A percentile compares a stretch with the other conserved stretches of the same genome.
Conservation (phyloP, 2,329 filamentous ascomycete species). For the Pyricularia grisea region DNA sequence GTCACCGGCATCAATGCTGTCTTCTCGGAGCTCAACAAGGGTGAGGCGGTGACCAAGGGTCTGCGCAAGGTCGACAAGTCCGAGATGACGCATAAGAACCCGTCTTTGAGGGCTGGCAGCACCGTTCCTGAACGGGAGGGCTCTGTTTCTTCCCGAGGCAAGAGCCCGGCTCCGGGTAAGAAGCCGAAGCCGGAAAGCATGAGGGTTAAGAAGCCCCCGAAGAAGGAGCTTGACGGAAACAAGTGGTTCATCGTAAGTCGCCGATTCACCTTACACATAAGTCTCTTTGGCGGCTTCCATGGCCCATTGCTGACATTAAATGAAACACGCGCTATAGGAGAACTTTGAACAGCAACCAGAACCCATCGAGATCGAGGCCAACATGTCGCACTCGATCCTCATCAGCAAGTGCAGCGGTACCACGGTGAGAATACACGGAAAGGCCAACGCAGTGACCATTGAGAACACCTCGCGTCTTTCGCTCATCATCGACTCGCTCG, state of each 20-base stretch:
- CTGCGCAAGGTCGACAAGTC: conserved; percentile 90
- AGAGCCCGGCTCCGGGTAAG: conserved; percentile 81
- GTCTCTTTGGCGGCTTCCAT: not conserved
- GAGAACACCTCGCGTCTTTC: conserved; percentile 83
- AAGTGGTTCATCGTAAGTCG: conserved; percentile 78
- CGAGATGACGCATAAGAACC: conserved; percentile 99
- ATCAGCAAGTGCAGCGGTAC: conserved; percentile 89
- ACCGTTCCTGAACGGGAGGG: conserved; percentile 53
- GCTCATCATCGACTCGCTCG: conserved; percentile 78
- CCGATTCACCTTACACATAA: not conserved
- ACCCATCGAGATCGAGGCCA: conserved; percentile 72
- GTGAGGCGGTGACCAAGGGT: conserved; percentile 76
- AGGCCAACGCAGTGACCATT: conserved; percentile 92
- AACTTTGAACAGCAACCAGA: conserved; percentile 73
- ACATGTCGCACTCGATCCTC: conserved; percentile 79
- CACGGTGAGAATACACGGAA: conserved; percentile 81
- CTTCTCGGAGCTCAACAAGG: conserved; percentile 85
- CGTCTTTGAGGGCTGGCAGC: conserved; percentile 65
- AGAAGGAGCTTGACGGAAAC: conserved; percentile 73
- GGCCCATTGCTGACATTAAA: not conserved
- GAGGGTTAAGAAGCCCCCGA: conserved; percentile 72
- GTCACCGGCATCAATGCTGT: conserved; percentile 70
- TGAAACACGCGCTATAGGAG: conserved; percentile 43
- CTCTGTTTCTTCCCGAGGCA: conserved; percentile 44
- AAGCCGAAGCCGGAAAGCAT: conserved; percentile 81